Evolutionary conservation across 495 filamentous ascomycete species (phyloP).

Genomic region (Podospora pseudoanserina): DNA sequence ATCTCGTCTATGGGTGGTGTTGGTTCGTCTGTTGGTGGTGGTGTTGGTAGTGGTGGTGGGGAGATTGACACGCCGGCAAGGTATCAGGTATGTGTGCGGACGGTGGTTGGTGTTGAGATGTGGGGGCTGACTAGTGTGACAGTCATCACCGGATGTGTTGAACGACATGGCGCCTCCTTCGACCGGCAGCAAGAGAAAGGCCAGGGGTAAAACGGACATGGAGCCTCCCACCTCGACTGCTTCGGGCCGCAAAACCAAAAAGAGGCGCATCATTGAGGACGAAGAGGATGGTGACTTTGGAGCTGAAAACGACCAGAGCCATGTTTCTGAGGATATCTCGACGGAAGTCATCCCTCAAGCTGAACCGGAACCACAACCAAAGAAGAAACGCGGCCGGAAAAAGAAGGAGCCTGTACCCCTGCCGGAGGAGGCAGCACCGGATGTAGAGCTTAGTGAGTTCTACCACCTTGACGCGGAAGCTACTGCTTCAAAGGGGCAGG

Average conservation of each 20-base stretch:
- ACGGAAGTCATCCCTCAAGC: not conserved
- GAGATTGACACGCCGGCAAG: not conserved
- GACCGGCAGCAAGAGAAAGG: not conserved
- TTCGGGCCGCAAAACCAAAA: not conserved
- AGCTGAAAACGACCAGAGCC: not conserved
- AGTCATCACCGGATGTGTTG: conserved; percentile 25
- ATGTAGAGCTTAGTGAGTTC: not conserved
- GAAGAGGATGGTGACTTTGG: not conserved
- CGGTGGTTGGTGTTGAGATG: not conserved
- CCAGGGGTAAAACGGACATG: not conserved
- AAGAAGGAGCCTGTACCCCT: not conserved
- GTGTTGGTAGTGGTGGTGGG: not conserved
- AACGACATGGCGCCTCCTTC: conserved; percentile 13
- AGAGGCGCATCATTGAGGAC: not conserved
- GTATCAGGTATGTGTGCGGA: not conserved
- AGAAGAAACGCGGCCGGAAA: not conserved
- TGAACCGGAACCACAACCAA: not conserved
- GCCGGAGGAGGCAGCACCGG: not conserved
- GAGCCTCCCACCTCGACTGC: not conserved
- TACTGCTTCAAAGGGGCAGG: not conserved
- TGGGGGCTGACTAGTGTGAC: not conserved
- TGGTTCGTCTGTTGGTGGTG: not conserved
- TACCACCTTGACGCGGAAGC: not conserved
- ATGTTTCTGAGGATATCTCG: not conserved
- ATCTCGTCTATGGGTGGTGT: conserved; percentile 1